A percentile compares a stretch with the other conserved stretches of the same genome.
Conservation (phyloP, 2,329 filamentous ascomycete genomes). For the Claviceps cyperi region DNA sequence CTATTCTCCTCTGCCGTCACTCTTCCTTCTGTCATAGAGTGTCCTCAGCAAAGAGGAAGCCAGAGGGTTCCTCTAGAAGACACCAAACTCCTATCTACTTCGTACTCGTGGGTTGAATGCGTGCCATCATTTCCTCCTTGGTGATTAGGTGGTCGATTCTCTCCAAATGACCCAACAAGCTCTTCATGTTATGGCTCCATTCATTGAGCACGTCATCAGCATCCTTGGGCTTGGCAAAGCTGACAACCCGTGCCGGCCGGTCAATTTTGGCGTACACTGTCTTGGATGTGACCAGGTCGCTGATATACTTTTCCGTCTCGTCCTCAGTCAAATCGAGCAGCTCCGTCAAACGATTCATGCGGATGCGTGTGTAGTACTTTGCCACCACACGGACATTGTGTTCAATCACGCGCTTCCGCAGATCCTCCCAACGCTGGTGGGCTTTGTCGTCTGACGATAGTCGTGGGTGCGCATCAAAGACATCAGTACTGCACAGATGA, state of each 20-base stretch:
- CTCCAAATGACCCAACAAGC: slow-evolving; percentile 68
- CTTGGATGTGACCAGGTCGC: slow-evolving; percentile 90
- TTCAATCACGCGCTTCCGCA: slow-evolving; percentile 96
- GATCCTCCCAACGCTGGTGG: slow-evolving; percentile 75
- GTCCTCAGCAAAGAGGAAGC: background rate
- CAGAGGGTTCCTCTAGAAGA: too few species aligned
- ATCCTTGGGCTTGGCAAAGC: slow-evolving; percentile 85
- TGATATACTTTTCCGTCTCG: slow-evolving; percentile 98
- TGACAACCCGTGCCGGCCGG: slow-evolving; percentile 79
- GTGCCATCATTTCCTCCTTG: slow-evolving; percentile 99
- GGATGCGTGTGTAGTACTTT: slow-evolving; percentile 97
- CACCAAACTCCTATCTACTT: slow-evolving; percentile 15
- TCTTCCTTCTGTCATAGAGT: background rate
- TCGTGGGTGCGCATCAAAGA: slow-evolving; percentile 58
- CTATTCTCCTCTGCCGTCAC: too few species aligned
- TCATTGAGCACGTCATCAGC: slow-evolving; percentile 95
- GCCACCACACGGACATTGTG: slow-evolving; percentile 96
- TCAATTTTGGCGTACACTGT: slow-evolving; percentile 98
- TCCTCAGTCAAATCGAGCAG: slow-evolving; percentile 85
- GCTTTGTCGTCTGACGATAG: slow-evolving; percentile 66
- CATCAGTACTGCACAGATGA: slow-evolving; percentile 76
- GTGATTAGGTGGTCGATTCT: slow-evolving; percentile 96
- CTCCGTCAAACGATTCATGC: slow-evolving; percentile 78
- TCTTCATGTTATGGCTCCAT: slow-evolving; percentile 98
- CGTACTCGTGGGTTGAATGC: slow-evolving; percentile 57